Percentiles rank a stretch among this genome's conserved stretches.
Evolutionary conservation across 345 rosid species (phyloP).

Genomic region (Brassica carinata): DNA sequence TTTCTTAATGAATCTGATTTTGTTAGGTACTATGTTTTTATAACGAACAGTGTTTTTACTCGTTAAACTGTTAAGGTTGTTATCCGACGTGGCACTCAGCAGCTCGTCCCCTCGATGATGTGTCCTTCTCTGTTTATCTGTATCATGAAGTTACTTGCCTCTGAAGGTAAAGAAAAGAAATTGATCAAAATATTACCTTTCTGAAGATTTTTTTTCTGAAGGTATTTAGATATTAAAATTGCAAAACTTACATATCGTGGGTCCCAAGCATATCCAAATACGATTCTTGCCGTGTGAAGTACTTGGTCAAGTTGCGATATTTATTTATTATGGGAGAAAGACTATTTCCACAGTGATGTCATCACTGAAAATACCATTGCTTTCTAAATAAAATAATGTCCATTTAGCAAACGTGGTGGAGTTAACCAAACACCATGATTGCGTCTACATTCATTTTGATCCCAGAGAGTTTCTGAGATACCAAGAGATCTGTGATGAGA

Average conservation of each 20-base stretch:
- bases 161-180: not conserved
- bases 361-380: not conserved
- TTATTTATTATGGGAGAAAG: not conserved
- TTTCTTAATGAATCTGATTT: too few relatives aligned
- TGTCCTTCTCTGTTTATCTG: not conserved
- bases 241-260: conserved; percentile 12
- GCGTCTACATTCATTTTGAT: not conserved
- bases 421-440: not conserved
- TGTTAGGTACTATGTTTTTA: too few relatives aligned
- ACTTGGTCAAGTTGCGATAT: not conserved
- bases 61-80: not conserved
- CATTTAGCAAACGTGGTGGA: not conserved
- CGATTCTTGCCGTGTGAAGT: not conserved
- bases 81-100: not conserved
- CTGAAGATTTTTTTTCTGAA: not conserved
- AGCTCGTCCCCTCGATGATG: not conserved
- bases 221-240: not conserved
- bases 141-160: not conserved
- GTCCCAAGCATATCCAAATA: conserved; percentile 7
- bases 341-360: not conserved
- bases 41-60: too few relatives aligned
- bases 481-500: not conserved
- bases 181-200: not conserved
- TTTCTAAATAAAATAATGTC: not conserved
- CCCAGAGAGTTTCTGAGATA: not conserved